Evolutionary conservation across 352 stramenopile species (phyloP).

Genomic region (Phytophthora multivora): DNA sequence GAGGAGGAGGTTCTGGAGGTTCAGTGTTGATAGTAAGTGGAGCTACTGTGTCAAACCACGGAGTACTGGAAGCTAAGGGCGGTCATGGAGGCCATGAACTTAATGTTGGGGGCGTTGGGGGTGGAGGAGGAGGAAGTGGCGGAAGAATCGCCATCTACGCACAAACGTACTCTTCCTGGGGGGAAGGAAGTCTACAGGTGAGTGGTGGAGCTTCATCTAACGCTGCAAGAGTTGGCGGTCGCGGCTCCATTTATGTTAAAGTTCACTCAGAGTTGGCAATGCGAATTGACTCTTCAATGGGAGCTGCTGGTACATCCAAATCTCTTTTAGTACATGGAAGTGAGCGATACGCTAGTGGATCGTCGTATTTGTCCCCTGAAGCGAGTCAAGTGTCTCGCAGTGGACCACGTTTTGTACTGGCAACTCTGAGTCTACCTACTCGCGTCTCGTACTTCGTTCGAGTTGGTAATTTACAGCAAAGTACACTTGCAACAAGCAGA

Average conservation of each 20-base stretch:
- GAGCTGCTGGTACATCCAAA: slow-evolving; percentile 70
- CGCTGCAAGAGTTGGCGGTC: slow-evolving; percentile 31
- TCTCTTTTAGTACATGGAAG: slow-evolving; percentile 66
- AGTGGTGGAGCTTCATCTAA: slow-evolving; percentile 73
- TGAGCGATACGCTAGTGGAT: slow-evolving; percentile 44
- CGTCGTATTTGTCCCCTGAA: slow-evolving; percentile 22
- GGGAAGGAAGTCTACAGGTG: slow-evolving; percentile 73
- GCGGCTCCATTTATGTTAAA: slow-evolving; percentile 50
- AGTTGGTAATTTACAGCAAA: slow-evolving; percentile 50
- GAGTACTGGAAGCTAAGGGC: slow-evolving; percentile 74
- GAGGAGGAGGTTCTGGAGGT: slow-evolving; percentile 62
- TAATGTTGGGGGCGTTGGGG: slow-evolving; percentile 3
- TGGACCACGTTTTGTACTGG: slow-evolving; percentile 53
- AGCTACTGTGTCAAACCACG: slow-evolving; percentile 67
- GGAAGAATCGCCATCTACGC: slow-evolving; percentile 86
- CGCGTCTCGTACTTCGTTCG: slow-evolving; percentile 84
- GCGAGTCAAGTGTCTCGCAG: slow-evolving; percentile 37
- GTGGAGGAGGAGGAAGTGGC: slow-evolving; percentile 91
- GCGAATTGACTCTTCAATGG: slow-evolving; percentile 64
- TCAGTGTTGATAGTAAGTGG: slow-evolving; percentile 57
- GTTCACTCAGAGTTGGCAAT: slow-evolving; percentile 52
- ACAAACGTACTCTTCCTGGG: slow-evolving; percentile 92
- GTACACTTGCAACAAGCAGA: slow-evolving; percentile 50
- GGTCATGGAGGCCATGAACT: slow-evolving; percentile 79
- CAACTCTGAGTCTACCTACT: slow-evolving; percentile 33